Conservation (phyloP, 2,329 filamentous ascomycete genomes). For the Paracoccidioides lutzii region DNA sequence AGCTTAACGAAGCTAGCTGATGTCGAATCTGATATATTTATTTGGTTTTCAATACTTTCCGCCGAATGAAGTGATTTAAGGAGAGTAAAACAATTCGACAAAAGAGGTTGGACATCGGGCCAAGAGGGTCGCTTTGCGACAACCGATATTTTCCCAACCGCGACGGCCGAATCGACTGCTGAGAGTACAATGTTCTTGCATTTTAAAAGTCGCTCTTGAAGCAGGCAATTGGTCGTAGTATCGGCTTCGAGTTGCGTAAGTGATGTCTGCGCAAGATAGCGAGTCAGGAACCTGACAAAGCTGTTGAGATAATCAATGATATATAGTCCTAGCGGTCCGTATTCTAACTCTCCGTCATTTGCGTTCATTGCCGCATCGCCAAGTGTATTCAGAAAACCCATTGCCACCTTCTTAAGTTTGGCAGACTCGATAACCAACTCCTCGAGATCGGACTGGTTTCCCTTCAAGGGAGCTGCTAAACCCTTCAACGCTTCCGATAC, state of each 20-base stretch:
- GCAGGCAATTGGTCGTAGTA: conserved; percentile 21
- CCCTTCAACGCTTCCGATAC: conserved; percentile 23
- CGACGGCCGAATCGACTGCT: conserved; percentile 29
- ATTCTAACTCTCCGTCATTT: conserved; percentile 7
- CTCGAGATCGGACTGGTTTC: conserved; percentile 30
- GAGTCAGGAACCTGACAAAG: conserved; percentile 29
- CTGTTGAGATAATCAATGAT: conserved; percentile 26
- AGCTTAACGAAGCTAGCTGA: conserved; percentile 26
- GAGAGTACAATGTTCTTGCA: conserved; percentile 28
- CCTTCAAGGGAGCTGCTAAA: conserved; percentile 26
- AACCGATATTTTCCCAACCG: conserved; percentile 28
- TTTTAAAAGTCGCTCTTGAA: conserved; percentile 20
- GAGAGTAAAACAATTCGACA: conserved; percentile 27
- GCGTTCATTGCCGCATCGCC: conserved; percentile 14
- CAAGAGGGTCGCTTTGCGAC: conserved; percentile 26
- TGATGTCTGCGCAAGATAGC: conserved; percentile 26
- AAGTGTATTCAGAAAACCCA: conserved; percentile 16
- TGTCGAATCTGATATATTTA: conserved; percentile 10
- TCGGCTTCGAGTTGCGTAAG: conserved; percentile 15
- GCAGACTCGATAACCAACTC: conserved; percentile 32
- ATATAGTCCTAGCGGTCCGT: conserved; percentile 12
- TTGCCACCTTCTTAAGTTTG: conserved; percentile 30
- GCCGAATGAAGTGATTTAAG: conserved; percentile 18
- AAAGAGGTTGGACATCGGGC: conserved; percentile 24
- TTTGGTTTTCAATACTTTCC: conserved; percentile 2